phyloP scores from a whole-genome alignment of 495 filamentous ascomycete genomes.

The Lasiosphaeria ovina region DNA sequence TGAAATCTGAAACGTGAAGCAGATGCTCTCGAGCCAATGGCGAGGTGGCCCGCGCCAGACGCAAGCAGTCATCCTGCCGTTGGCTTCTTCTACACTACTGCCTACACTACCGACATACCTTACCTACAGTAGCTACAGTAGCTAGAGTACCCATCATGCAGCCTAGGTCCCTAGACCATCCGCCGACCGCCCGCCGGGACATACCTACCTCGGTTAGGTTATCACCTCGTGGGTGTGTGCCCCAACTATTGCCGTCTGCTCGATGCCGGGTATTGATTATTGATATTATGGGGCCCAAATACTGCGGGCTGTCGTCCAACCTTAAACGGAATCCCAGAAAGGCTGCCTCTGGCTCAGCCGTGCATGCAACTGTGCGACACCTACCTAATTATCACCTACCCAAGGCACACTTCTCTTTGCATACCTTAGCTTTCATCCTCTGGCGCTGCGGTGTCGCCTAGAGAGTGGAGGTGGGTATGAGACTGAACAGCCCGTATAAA shows the following conservation, averaged over 20 bases:
- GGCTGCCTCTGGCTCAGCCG: neutral
- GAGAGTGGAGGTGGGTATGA: too few relatives aligned
- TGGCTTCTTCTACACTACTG: neutral
- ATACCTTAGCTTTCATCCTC: too few relatives aligned
- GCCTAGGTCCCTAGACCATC: too few relatives aligned
- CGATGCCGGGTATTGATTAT: neutral
- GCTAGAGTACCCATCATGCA: too few relatives aligned
- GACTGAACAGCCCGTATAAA: neutral
- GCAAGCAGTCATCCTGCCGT: neutral
- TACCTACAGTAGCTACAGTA: neutral
- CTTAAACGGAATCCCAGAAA: neutral
- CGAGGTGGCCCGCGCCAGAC: neutral
- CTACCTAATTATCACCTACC: too few relatives aligned
- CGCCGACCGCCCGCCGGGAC: too few relatives aligned
- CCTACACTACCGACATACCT: neutral
- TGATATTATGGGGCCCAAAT: neutral
- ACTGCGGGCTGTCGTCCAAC: neutral
- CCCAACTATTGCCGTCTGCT: neutral
- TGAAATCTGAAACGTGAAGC: constrained; percentile 8
- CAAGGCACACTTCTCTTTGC: too few relatives aligned
- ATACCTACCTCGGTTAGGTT: too few relatives aligned
- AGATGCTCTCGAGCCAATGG: neutral
- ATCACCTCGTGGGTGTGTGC: too few relatives aligned
- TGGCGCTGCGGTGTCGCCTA: too few relatives aligned
- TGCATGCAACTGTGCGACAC: neutral